Evolutionary conservation across 2,329 filamentous ascomycete species (phyloP).

Genomic region (Ilyonectria mors-panacis): DNA sequence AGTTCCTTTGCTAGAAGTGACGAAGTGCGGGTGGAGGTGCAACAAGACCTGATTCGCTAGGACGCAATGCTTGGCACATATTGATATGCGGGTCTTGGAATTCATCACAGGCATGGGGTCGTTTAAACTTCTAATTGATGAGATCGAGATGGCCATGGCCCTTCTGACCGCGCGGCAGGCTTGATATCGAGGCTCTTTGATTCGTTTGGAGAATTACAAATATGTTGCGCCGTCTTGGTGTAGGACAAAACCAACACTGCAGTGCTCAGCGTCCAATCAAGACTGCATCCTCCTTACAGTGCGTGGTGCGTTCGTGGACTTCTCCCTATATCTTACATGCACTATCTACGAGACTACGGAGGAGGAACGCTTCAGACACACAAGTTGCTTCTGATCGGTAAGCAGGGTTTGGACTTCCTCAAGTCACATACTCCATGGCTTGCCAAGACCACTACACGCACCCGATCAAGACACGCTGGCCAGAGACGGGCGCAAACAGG

Average conservation of each 20-base stretch:
- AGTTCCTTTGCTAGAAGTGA: neutral
- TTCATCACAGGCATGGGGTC: neutral
- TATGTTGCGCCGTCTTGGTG: neutral
- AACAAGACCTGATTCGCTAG: neutral
- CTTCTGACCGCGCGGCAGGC: neutral
- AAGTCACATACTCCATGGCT: neutral
- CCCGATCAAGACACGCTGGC: conserved; percentile 14
- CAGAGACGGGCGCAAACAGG: conserved; percentile 7
- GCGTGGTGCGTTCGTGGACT: conserved; percentile 1
- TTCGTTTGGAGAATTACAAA: neutral
- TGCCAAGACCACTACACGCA: conserved; percentile 3
- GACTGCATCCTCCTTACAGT: conserved; percentile 15
- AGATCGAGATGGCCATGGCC: neutral
- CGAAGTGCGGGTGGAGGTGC: neutral
- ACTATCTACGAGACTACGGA: conserved; percentile 4
- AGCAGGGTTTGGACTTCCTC: neutral
- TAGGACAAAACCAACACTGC: neutral
- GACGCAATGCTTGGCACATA: neutral
- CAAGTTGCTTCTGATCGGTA: neutral
- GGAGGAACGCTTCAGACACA: conserved; percentile 1
- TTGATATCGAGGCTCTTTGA: neutral
- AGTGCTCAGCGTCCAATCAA: conserved; percentile 13
- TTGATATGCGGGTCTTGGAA: conserved; percentile 2
- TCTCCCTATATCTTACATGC: conserved; percentile 12
- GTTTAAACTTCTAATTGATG: neutral